phyloP scores from a whole-genome alignment of 805 yeast genomes.

The Pichia cephalocereana region DNA sequence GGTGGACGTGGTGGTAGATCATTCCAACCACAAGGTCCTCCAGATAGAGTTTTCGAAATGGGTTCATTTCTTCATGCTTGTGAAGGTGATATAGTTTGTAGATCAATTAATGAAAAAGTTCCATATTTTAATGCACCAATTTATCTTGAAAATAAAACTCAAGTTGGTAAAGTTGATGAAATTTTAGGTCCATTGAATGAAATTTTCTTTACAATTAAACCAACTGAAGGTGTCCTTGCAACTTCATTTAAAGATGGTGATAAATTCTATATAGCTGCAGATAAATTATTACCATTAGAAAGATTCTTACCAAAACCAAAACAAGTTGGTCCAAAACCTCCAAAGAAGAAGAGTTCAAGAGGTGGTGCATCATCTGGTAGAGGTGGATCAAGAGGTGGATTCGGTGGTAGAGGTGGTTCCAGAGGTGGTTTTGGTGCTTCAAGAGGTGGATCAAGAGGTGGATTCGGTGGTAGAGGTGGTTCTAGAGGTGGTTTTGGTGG shows the following conservation, averaged over 20 bases:
- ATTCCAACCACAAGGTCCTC: constrained; percentile 83
- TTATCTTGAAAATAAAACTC: constrained; percentile 90
- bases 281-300: constrained; percentile 89
- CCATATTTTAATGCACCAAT: constrained; percentile 99
- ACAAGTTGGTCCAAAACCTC: constrained; percentile 72
- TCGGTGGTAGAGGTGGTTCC: constrained; percentile 18
- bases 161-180: constrained; percentile 96
- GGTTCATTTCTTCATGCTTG: constrained; percentile 87
- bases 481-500: constrained; percentile 27
- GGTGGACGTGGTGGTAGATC: constrained; percentile 66
- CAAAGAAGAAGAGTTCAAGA: constrained; percentile 56
- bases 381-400: constrained; percentile 29
- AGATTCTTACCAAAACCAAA: constrained; percentile 96
- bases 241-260: constrained; percentile 90
- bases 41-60: constrained; percentile 91
- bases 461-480: constrained; percentile 1
- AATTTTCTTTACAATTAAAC: constrained; percentile 95
- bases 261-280: constrained; percentile 91
- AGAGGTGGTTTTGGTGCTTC: constrained; percentile 24
- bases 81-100: constrained; percentile 96
- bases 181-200: constrained; percentile 96
- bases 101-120: constrained; percentile 85
- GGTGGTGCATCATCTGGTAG: constrained; percentile 43
- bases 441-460: constrained; percentile 29
- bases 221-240: constrained; percentile 94